Evolutionary conservation across 2,329 filamentous ascomycete species (phyloP).

Genomic region (Beauveria asiatica): DNA sequence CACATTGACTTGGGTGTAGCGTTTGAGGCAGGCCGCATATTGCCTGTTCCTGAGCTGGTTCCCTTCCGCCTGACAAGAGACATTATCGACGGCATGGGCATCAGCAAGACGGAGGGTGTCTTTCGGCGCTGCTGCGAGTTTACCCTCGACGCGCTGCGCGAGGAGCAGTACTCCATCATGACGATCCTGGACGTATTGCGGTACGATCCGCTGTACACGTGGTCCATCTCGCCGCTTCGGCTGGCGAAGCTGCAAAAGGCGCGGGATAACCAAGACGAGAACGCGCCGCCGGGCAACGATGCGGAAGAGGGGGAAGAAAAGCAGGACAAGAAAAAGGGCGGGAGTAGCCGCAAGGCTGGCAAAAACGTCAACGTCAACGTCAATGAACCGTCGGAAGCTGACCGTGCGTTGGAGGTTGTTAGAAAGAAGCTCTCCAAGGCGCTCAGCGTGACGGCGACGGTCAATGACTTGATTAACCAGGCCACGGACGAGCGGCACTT

Average conservation of each 20-base stretch:
- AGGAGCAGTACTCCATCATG: slow-evolving; percentile 96
- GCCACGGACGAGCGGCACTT: slow-evolving; percentile 89
- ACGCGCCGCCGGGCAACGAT: slow-evolving; percentile 25
- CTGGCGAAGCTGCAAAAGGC: slow-evolving; percentile 57
- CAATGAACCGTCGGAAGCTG: slow-evolving; percentile 64
- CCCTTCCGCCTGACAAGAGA: slow-evolving; percentile 92
- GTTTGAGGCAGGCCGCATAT: slow-evolving; percentile 91
- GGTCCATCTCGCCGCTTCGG: slow-evolving; percentile 72
- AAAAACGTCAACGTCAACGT: slow-evolving; percentile 27
- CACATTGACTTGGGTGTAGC: slow-evolving; percentile 96
- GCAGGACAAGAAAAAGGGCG: slow-evolving; percentile 20
- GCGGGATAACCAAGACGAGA: slow-evolving; percentile 39
- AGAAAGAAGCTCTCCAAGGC: slow-evolving; percentile 94
- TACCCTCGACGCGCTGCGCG: slow-evolving; percentile 86
- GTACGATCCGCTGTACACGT: slow-evolving; percentile 96
- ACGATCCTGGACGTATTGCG: slow-evolving; percentile 93
- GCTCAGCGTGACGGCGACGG: slow-evolving; percentile 86
- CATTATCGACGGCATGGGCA: slow-evolving; percentile 93
- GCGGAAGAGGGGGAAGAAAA: slow-evolving; percentile 30
- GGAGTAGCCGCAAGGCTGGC: slow-evolving; percentile 32
- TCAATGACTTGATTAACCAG: slow-evolving; percentile 94
- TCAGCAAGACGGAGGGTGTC: slow-evolving; percentile 89
- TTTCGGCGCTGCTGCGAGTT: slow-evolving; percentile 98
- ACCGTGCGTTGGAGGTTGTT: slow-evolving; percentile 84
- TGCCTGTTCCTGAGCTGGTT: slow-evolving; percentile 90